phyloP scores from a whole-genome alignment of 495 filamentous ascomycete species.

The Geoglossum glabrum region DNA sequence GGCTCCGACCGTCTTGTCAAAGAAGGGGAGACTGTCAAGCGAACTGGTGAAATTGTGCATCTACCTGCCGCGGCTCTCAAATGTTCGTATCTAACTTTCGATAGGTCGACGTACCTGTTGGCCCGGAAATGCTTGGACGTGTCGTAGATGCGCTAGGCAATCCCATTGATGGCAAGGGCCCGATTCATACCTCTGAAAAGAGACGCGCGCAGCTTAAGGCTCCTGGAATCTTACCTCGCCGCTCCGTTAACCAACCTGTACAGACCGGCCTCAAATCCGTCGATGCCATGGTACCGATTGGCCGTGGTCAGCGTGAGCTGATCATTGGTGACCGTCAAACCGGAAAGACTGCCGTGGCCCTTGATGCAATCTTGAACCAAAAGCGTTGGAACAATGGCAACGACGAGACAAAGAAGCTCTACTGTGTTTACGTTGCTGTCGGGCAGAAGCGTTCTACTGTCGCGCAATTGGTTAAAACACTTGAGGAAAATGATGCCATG shows the following conservation, averaged over 20 bases:
- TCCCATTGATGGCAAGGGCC: conserved; percentile 98
- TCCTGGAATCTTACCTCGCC: conserved; percentile 91
- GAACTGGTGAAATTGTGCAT: conserved; percentile 84
- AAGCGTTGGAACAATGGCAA: conserved; percentile 82
- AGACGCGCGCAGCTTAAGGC: conserved; percentile 97
- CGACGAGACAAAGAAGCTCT: conserved; percentile 94
- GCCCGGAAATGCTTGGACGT: conserved; percentile 81
- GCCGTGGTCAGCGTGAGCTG: conserved; percentile 98
- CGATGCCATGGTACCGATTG: conserved; percentile 99
- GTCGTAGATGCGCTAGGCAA: conserved; percentile 96
- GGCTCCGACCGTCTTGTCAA: conserved; percentile 99
- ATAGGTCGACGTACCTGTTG: conserved; percentile 95
- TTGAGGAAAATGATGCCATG: conserved; percentile 99
- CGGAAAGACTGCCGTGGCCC: conserved; percentile 97
- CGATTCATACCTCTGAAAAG: conserved; percentile 75
- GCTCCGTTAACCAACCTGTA: conserved; percentile 92
- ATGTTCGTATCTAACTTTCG: conserved; percentile 3
- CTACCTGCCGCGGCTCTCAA: conserved; percentile 2
- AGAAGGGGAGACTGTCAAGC: conserved; percentile 98
- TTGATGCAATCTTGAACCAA: conserved; percentile 98
- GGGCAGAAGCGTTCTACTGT: conserved; percentile 99
- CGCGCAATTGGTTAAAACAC: conserved; percentile 95
- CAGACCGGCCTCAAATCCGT: conserved; percentile 98
- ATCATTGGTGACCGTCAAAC: conserved; percentile 99
- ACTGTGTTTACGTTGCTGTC: conserved; percentile 97